These are phyloP conservation scores for Cryptosporidium ubiquitum DNA, from an alignment of 169 alveolate species.

Conservation along the genomic window DNA sequence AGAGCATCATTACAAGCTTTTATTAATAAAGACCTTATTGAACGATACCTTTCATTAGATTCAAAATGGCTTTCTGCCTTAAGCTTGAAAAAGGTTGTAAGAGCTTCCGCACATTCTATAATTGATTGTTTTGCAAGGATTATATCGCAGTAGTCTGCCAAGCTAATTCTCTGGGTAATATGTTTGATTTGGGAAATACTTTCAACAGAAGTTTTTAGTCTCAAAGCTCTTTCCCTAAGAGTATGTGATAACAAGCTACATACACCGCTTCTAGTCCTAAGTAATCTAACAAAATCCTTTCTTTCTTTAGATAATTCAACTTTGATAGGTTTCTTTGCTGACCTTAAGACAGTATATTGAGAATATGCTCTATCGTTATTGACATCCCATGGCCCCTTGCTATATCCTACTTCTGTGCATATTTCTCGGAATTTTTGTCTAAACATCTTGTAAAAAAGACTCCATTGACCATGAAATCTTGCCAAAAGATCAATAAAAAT, in stretches of 20 bases:
- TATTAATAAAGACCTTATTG: slow-evolving; percentile 1
- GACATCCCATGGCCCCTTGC: slow-evolving; percentile 60
- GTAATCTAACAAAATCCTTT: slow-evolving; percentile 2
- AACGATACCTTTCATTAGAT: slow-evolving; percentile 16
- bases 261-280: slow-evolving; percentile 43
- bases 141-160: slow-evolving; percentile 59
- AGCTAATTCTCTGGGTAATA: slow-evolving; percentile 8
- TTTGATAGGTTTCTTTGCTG: slow-evolving; percentile 29
- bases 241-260: slow-evolving; percentile 33
- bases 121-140: slow-evolving; percentile 51
- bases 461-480: slow-evolving; percentile 70
- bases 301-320: slow-evolving; percentile 1
- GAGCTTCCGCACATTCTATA: slow-evolving; percentile 68
- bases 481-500: slow-evolving; percentile 43
- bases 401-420: slow-evolving; percentile 46
- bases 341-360: slow-evolving; percentile 30
- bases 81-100: slow-evolving; percentile 32
- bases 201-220: slow-evolving; percentile 40
- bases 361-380: slow-evolving; percentile 67
- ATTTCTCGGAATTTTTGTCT: slow-evolving; percentile 68
- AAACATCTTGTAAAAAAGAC: slow-evolving; percentile 48
- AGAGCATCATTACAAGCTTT: slow-evolving; percentile 49
- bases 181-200: slow-evolving; percentile 36
- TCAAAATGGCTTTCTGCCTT: slow-evolving; percentile 37
- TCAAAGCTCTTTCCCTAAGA: slow-evolving; percentile 35